Percentiles rank a stretch among this genome's conserved stretches.
Conservation (phyloP, 177 flowering plant species). For the Vitis hybrid region DNA sequence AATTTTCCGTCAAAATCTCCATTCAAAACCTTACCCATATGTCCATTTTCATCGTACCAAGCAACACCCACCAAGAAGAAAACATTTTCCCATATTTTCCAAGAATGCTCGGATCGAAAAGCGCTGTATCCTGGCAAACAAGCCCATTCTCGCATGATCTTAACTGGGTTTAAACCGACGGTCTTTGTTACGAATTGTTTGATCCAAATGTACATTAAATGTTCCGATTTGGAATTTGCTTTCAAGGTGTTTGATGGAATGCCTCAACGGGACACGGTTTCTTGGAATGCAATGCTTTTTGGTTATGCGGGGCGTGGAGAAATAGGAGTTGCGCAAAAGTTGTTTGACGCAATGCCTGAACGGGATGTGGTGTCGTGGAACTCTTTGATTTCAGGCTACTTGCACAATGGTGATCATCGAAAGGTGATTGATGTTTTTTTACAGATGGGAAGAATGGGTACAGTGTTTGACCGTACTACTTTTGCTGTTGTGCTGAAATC, state of each 20-base stretch:
- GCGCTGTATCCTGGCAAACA: slow-evolving; percentile 51
- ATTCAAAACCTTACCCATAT: slow-evolving; percentile 8
- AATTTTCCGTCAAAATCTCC: neutral
- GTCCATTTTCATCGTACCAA: slow-evolving; percentile 19
- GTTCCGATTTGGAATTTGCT: slow-evolving; percentile 47
- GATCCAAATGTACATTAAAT: slow-evolving; percentile 62
- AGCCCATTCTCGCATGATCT: slow-evolving; percentile 69
- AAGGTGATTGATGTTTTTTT: slow-evolving; percentile 41
- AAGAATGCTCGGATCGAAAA: slow-evolving; percentile 47
- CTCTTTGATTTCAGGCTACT: slow-evolving; percentile 66
- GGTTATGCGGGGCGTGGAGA: slow-evolving; percentile 45
- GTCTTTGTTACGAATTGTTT: slow-evolving; percentile 69
- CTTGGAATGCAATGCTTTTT: slow-evolving; percentile 71
- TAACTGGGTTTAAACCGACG: slow-evolving; percentile 66
- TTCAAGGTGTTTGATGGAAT: slow-evolving; percentile 61
- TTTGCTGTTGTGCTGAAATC: slow-evolving; percentile 61
- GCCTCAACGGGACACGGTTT: slow-evolving; percentile 56
- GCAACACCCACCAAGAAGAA: slow-evolving; percentile 20
- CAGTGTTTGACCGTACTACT: slow-evolving; percentile 46
- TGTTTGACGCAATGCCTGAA: slow-evolving; percentile 60
- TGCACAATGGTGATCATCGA: slow-evolving; percentile 42
- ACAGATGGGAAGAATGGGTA: slow-evolving; percentile 40
- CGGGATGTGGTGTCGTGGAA: slow-evolving; percentile 82
- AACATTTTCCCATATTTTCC: slow-evolving; percentile 63
- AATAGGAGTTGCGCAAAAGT: slow-evolving; percentile 41